Base-by-base conservation (phyloP, 495 filamentous ascomycete species). In the Podospora conica region DNA sequence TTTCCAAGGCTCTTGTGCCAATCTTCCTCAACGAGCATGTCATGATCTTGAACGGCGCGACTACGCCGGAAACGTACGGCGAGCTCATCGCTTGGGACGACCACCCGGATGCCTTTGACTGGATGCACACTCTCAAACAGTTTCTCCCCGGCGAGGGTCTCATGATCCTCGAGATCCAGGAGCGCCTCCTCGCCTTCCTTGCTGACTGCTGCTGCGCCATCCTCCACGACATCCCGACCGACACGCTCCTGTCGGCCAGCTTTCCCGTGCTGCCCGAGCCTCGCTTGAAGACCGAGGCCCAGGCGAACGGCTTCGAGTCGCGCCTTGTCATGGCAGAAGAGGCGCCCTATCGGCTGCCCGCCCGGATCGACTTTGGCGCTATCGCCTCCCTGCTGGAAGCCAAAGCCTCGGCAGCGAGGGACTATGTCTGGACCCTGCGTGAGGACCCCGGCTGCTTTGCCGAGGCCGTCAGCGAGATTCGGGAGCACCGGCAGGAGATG, bases 391-490 rank as follows among this genome's bases (percentile, higher is more conserved):
- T 87, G 3, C 57, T 86, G 1, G 48, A 58, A 2, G 78, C 84
- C 0, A 76, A 73, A 61, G 58, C 63, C 1, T 65, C 71, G 0
- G 76, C 76, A 20, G 76, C 79, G 2, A 77, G 82, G 59, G 84
- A 87, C 64, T 81, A 83, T 59, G 40, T 87, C 9, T 83, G 79
- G 80, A 64, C 76, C 1, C 68, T 87, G 48, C 77, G 85, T 18
- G 84, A 86, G 62, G 83, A 87, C 68, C 84, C 85, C 0, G 74
- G 63, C 7, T 88, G 85, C 66, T 86, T 87, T 56, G 68, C 68
- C 5, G 70, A 74, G 6, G 25, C 63, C 15, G 3, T 84, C 0
- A 62, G 60, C 7, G 75, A 82, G 0, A 63, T 59, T 9, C 70
- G 65, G 25, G 83, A 85, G 18, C 83, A 86, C 69, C 69, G 76